A percentile compares a stretch with the other conserved stretches of the same genome.
Evolutionary conservation across 2,329 filamentous ascomycete species (phyloP).

Genomic region (Lachnellula suecica): DNA sequence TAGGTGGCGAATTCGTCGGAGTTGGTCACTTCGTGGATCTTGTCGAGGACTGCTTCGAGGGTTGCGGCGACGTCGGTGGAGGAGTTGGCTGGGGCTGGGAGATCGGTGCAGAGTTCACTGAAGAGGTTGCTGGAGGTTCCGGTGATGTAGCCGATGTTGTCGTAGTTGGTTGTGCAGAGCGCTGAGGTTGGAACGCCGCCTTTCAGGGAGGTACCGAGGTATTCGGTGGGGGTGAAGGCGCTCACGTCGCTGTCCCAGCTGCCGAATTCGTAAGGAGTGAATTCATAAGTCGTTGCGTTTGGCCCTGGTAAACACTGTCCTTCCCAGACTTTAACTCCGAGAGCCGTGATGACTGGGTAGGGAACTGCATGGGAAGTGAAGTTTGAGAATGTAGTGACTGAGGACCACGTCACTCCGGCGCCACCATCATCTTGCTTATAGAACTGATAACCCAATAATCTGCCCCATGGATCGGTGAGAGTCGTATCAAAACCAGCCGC

Average conservation of each 20-base stretch:
- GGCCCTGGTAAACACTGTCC: slow-evolving; percentile 36
- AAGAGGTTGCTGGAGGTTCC: slow-evolving; percentile 45
- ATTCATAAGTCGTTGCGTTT: slow-evolving; percentile 64
- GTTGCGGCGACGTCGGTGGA: slow-evolving; percentile 17
- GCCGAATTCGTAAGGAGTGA: slow-evolving; percentile 66
- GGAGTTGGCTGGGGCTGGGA: slow-evolving; percentile 15
- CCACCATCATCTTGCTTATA: slow-evolving; percentile 16
- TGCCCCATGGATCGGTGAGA: slow-evolving; percentile 24
- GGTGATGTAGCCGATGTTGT: slow-evolving; percentile 47
- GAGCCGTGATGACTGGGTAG: slow-evolving; percentile 44
- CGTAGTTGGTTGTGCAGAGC: slow-evolving; percentile 47
- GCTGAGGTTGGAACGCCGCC: slow-evolving; percentile 42
- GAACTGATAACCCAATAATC: slow-evolving; percentile 24
- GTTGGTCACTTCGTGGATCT: slow-evolving; percentile 29
- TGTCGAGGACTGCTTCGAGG: slow-evolving; percentile 32
- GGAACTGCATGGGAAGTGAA: slow-evolving; percentile 41
- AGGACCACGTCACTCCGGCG: slow-evolving; percentile 22
- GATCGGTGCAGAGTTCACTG: slow-evolving; percentile 24
- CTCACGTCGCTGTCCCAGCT: slow-evolving; percentile 58
- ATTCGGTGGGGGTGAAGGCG: slow-evolving; percentile 59
- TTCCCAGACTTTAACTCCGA: slow-evolving; percentile 35
- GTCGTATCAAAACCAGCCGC: slow-evolving; percentile 28
- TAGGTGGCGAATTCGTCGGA: slow-evolving; percentile 44
- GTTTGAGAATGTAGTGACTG: slow-evolving; percentile 33
- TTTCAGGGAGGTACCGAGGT: slow-evolving; percentile 58